Evolutionary conservation across 2,329 filamentous ascomycete species (phyloP).

Genomic region (Aureobasidium uvarum): DNA sequence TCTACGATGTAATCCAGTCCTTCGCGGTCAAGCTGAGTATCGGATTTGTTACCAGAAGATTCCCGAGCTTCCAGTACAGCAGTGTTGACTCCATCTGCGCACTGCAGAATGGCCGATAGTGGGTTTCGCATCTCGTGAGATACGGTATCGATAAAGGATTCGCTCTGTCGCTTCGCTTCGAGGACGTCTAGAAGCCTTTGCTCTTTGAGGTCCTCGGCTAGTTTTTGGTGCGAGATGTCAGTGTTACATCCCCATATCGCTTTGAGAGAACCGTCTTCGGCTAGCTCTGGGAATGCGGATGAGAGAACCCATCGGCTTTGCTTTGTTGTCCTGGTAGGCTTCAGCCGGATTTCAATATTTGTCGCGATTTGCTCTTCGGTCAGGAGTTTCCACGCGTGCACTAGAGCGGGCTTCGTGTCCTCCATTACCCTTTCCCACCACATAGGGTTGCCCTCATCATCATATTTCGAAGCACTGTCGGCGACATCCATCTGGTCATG

Average conservation of each 20-base stretch:
- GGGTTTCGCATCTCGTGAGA: conserved; percentile 47
- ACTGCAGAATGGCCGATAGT: conserved; percentile 44
- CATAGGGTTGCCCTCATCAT: not conserved
- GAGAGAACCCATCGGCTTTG: conserved; percentile 15
- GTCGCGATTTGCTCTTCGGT: not conserved
- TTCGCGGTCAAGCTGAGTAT: conserved; percentile 38
- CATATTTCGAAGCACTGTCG: not conserved
- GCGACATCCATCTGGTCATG: conserved; percentile 9
- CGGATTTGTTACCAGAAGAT: conserved; percentile 43
- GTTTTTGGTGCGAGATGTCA: conserved; percentile 33
- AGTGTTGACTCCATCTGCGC: conserved; percentile 48
- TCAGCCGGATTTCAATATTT: conserved; percentile 5
- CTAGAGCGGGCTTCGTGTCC: not conserved
- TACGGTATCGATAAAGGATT: conserved; percentile 30
- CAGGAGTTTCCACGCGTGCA: conserved; percentile 6
- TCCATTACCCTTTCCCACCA: conserved; percentile 1
- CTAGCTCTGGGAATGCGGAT: conserved; percentile 30
- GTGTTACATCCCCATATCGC: conserved; percentile 25
- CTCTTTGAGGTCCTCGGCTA: conserved; percentile 33
- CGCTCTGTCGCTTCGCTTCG: conserved; percentile 35
- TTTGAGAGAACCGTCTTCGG: conserved; percentile 18
- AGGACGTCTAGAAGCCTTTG: conserved; percentile 29
- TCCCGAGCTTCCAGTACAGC: conserved; percentile 45
- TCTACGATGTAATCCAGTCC: conserved; percentile 44
- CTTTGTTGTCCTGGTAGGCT: not conserved